These are phyloP conservation scores for Cudoniella acicularis DNA, from an alignment of 495 filamentous ascomycete genomes.

Conservation along the genomic window DNA sequence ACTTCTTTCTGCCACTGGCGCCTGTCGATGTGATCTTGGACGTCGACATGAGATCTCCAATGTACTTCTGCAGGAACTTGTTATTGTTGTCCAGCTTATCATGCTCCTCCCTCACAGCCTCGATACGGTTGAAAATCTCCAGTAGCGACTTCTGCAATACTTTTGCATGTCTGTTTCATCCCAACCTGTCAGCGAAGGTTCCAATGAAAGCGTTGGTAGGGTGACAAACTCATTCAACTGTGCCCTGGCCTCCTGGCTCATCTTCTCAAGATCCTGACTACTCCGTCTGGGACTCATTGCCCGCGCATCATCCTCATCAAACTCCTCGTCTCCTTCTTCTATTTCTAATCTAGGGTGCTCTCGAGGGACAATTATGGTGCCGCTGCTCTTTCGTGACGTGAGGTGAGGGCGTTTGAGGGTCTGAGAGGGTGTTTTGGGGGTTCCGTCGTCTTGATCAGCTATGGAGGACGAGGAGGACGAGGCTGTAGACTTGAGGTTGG, in stretches of 20 bases:
- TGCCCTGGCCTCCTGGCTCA: constrained; percentile 72
- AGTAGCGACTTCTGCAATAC: constrained; percentile 82
- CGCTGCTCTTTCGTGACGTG: constrained; percentile 64
- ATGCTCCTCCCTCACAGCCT: constrained; percentile 89
- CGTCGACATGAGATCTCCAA: constrained; percentile 76
- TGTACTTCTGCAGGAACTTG: constrained; percentile 89
- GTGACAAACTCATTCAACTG: constrained; percentile 53
- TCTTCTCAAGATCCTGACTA: constrained; percentile 78
- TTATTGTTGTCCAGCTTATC: constrained; percentile 94
- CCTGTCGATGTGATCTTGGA: constrained; percentile 69
- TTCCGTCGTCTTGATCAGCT: constrained; percentile 1
- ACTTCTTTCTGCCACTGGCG: constrained; percentile 46
- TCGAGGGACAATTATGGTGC: constrained; percentile 75
- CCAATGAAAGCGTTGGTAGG: neutral
- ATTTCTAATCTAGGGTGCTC: constrained; percentile 67
- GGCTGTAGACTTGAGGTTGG: neutral
- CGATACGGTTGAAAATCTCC: constrained; percentile 85
- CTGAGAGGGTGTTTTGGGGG: neutral
- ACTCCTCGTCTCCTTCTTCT: constrained; percentile 56
- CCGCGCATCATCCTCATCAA: constrained; percentile 81
- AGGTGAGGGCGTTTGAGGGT: constrained; percentile 18
- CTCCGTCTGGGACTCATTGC: constrained; percentile 93
- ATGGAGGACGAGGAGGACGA: constrained; percentile 21
- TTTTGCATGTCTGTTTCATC: constrained; percentile 69
- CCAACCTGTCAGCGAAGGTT: neutral